These are phyloP conservation scores for Cyclotella choctawhatcheeana DNA, from an alignment of 108 stramenopile species.

Conservation along the genomic window DNA sequence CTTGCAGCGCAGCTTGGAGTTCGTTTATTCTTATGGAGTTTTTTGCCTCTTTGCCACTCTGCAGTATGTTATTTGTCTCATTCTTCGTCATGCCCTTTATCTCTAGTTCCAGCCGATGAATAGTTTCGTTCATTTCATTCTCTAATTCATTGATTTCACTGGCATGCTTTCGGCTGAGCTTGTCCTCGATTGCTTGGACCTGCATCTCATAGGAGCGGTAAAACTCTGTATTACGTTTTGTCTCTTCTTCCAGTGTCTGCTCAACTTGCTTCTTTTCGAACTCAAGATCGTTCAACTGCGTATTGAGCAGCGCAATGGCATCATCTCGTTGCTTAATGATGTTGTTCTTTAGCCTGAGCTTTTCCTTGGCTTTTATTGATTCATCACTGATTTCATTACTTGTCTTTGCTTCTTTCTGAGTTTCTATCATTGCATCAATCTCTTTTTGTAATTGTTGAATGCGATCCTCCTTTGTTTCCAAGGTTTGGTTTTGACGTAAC, in stretches of 20 bases:
- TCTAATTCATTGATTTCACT: conserved; percentile 36
- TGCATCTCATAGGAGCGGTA: conserved; percentile 34
- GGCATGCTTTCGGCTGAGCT: conserved; percentile 31
- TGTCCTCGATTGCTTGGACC: conserved; percentile 38
- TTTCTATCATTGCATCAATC: conserved; percentile 6
- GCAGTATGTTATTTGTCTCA: not conserved
- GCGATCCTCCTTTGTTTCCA: conserved; percentile 30
- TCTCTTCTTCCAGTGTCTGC: conserved; percentile 14
- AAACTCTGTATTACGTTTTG: conserved; percentile 23
- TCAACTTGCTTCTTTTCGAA: conserved; percentile 34
- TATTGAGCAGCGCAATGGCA: conserved; percentile 23
- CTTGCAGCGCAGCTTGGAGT: conserved; percentile 36
- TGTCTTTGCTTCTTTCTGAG: not conserved
- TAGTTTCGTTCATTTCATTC: conserved; percentile 39
- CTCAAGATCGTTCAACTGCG: conserved; percentile 35
- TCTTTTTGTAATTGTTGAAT: conserved; percentile 21
- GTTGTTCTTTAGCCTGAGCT: conserved; percentile 37
- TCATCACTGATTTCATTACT: conserved; percentile 2
- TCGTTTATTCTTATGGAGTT: conserved; percentile 17
- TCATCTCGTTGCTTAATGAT: conserved; percentile 42
- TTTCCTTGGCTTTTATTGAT: conserved; percentile 37
- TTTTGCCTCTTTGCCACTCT: not conserved
- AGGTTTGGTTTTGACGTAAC: conserved; percentile 5
- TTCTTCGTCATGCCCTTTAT: conserved; percentile 32
- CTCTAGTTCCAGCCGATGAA: conserved; percentile 43